Base-by-base conservation (phyloP, 768 basidiomycete genomes). In the Rhodotorula paludigena region DNA sequence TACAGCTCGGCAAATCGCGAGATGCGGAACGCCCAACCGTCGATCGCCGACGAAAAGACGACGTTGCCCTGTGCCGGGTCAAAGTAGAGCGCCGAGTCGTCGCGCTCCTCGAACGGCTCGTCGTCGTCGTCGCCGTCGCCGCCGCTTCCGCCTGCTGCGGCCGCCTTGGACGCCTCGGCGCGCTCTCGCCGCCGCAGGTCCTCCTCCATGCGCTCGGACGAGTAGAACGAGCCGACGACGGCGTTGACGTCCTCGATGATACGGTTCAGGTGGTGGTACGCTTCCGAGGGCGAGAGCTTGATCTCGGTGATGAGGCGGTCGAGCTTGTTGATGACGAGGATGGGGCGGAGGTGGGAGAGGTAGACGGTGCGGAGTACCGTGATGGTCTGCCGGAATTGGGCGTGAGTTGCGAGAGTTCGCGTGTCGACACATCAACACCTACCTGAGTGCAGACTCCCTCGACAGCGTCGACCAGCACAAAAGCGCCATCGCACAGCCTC, bases 391-490 rank as follows among this genome's bases (percentile, higher is more conserved):
- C n/a, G n/a, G n/a, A n/a, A n/a, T n/a, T n/a, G n/a, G n/a, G n/a
- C n/a, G n/a, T n/a, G n/a, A n/a, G n/a, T n/a, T n/a, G n/a, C n/a
- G n/a, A n/a, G n/a, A n/a, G n/a, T n/a, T n/a, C n/a, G n/a, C n/a
- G n/a, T n/a, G n/a, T n/a, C n/a, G n/a, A n/a, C n/a, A n/a, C n/a
- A n/a, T n/a, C 45, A 58, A 32, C 20, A 48, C 41, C 48, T 73
- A 88, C 93, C 82, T 98, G 96, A 2, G 94, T 98, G 78, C 92
- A 97, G 30, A 99, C 96, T 20, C 96, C 96, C 80, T 98, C 96
- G 2, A 97, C 91, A 3, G 90, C 92, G 77, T 99, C 96, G 2
- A 99, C 92, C 10, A 99, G 81, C 47, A 99, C 89, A 11, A 99
- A 83, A 3, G 94, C 92, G 21, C 96, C 96, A 78, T 98, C 96